Evolutionary conservation across 2,329 filamentous ascomycete genomes (phyloP).

Genomic region (Colletotrichum graminicola): DNA sequence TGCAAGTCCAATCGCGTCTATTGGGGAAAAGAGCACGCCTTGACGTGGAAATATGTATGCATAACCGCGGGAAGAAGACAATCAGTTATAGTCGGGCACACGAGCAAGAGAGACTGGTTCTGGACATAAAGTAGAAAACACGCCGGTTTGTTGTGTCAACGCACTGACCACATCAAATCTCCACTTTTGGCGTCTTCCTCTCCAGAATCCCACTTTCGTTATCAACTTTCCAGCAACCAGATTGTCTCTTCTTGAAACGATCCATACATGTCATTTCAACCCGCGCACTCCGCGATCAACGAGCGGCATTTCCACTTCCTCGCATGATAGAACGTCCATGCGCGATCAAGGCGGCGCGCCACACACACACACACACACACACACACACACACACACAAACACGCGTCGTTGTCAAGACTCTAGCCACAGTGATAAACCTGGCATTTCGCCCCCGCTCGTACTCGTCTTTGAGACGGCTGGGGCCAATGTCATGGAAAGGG

Average conservation of each 20-base stretch:
- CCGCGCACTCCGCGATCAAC: not conserved
- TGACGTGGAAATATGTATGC: not conserved
- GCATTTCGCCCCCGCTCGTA: constrained; percentile 23
- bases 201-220: constrained; percentile 30
- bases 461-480: constrained; percentile 20
- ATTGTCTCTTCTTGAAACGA: constrained; percentile 20
- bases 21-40: not conserved
- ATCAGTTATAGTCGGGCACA: not conserved
- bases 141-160: not conserved
- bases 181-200: constrained; percentile 25
- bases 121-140: no score
- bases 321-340: not conserved
- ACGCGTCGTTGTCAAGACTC: not conserved
- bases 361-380: not conserved
- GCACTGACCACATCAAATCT: constrained; percentile 28
- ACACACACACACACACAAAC: not conserved
- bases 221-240: constrained; percentile 30
- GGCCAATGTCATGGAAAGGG: constrained; percentile 20
- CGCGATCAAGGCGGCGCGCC: constrained; percentile 3
- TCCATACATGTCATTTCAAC: not conserved
- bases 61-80: not conserved
- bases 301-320: not conserved
- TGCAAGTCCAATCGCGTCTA: not conserved
- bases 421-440: not conserved
- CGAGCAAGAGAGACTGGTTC: not conserved